Evolutionary conservation across 2,329 filamentous ascomycete genomes (phyloP), one percentile per base, ranked within the genome.

Genomic region (Venturia oleaginea): DNA sequence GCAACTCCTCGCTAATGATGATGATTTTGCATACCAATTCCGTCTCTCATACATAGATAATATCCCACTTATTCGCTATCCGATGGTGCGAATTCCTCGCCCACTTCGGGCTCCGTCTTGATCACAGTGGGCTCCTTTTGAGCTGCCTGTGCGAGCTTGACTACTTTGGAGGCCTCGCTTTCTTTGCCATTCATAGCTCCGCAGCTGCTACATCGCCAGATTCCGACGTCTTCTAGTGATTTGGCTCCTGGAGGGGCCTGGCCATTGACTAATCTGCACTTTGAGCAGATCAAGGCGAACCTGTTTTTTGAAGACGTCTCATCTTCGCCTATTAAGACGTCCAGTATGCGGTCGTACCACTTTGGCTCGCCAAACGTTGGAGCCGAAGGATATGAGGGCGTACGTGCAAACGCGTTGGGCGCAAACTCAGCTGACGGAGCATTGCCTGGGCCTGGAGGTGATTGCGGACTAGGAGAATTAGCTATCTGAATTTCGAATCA

Each of bases 331-430:
- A 99, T 83, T 32, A 99, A 84, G 0, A 96, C 85, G 71, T 99
- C 94, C 65, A 99, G 81, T 63, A 99, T 86, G 64, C 93, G 86
- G 74, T 99, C 94, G 76, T 97, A 99, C 94, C 94, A 99, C 72
- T 89, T 87, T 19, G 86, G 79, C 68, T 75, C n/a, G 76, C 72
- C 32, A 69, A 68, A 54, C 67, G 61, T 7, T 13, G 82, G 79
- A 13, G 51, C 66, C 5, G 73, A 70, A 2, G 72, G 65, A 3
- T 73, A 68, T 27, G 43, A 48, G 19, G 64, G 24, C 5, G 59
- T 22, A n/a, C 42, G 32, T 37, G 59, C 24, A 48, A 60, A 67
- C 17, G 60, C 65, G 32, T 65, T 61, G 55, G 72, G 68, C 30
- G 73, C 72, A 5, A 71, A 55, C n/a, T 71, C 71, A 1, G 89